A percentile compares a stretch with the other conserved stretches of the same genome.
Conservation (phyloP, 2,329 filamentous ascomycete genomes). For the Gnomoniopsis smithogilvyi region DNA sequence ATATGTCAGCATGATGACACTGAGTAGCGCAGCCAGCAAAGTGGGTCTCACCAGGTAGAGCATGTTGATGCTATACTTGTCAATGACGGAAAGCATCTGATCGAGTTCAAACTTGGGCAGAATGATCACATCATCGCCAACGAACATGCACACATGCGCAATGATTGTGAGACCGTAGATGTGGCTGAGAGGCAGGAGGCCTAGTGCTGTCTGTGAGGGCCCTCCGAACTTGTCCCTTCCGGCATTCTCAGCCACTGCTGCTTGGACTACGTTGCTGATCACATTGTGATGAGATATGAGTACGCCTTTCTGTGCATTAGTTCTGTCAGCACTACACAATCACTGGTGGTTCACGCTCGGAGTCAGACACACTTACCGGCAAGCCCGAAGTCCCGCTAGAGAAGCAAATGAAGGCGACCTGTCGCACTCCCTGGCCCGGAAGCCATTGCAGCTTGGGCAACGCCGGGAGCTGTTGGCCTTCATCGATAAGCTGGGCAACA, state of each 20-base stretch:
- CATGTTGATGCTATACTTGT: slow-evolving; percentile 64
- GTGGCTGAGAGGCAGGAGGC: slow-evolving; percentile 2
- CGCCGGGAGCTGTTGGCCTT: slow-evolving; percentile 47
- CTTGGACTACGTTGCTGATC: slow-evolving; percentile 28
- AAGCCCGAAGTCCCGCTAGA: slow-evolving; percentile 71
- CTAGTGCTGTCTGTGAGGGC: neutral
- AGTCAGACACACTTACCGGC: slow-evolving; percentile 43
- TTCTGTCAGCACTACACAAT: neutral
- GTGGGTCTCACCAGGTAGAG: slow-evolving; percentile 56
- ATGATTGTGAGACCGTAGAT: slow-evolving; percentile 62
- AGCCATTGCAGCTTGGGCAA: slow-evolving; percentile 43
- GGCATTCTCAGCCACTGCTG: slow-evolving; percentile 25
- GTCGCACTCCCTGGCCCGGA: slow-evolving; percentile 57
- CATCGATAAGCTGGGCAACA: slow-evolving; percentile 22
- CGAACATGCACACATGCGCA: slow-evolving; percentile 61
- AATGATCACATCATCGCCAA: slow-evolving; percentile 71
- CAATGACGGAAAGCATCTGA: slow-evolving; percentile 60
- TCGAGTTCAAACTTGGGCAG: slow-evolving; percentile 73
- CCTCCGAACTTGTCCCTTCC: neutral
- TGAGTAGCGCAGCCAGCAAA: slow-evolving; percentile 22
- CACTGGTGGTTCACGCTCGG: neutral
- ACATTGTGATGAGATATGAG: slow-evolving; percentile 4
- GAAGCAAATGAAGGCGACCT: slow-evolving; percentile 69
- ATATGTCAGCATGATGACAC: neutral
- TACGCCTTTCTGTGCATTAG: slow-evolving; percentile 49